These are phyloP conservation scores for Polygonum aviculare DNA, from an alignment of 148 eudicot genomes.

Conservation along the genomic window DNA sequence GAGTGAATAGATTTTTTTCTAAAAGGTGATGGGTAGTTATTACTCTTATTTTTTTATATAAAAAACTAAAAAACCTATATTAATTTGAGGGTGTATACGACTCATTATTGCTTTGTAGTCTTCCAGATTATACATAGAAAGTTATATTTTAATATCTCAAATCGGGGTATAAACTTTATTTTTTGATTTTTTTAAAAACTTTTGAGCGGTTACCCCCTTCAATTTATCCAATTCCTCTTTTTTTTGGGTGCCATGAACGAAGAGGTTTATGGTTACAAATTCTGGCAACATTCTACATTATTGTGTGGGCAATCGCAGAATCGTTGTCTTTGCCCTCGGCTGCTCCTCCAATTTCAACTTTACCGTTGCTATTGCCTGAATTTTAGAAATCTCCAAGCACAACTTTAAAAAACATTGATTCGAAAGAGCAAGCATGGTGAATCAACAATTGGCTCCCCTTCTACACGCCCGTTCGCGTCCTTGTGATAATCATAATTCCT, in stretches of 20 bases:
- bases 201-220: no score
- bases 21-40: no score
- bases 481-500: not conserved
- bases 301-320: not conserved
- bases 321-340: not conserved
- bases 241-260: not conserved
- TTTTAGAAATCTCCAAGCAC: not conserved
- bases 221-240: not conserved
- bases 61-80: no score
- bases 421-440: not conserved
- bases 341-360: not conserved
- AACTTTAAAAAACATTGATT: not conserved
- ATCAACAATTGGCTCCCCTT: not conserved
- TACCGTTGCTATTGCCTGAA: not conserved
- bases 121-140: no score
- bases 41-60: no score
- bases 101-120: no score
- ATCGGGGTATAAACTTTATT: no score
- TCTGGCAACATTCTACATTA: not conserved
- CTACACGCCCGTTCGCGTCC: not conserved
- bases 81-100: no score
- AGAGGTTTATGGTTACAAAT: not conserved
- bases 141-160: no score
- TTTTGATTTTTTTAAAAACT: no score
- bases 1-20: no score